phyloP scores from a whole-genome alignment of 768 basidiomycete species.

The Exidia glandulosa region DNA sequence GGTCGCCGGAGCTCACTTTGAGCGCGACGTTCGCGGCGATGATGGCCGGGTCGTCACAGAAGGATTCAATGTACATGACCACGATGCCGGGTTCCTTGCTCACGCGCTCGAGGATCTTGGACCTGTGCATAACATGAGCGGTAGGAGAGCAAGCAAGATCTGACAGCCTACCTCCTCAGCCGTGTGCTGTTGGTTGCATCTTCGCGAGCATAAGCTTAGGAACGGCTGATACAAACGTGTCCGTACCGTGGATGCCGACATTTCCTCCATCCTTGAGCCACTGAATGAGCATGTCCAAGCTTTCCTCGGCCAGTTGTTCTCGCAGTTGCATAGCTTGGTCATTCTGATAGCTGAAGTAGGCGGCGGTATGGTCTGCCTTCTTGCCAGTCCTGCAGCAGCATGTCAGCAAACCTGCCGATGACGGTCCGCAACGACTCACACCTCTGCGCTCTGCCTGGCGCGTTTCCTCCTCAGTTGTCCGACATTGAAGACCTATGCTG shows the following conservation, averaged over 20 bases:
- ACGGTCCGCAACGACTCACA: slow-evolving; percentile 30
- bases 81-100: slow-evolving; percentile 76
- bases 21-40: slow-evolving; percentile 94
- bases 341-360: slow-evolving; percentile 84
- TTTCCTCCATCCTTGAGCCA: slow-evolving; percentile 96
- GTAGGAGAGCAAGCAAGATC: slow-evolving; percentile 1
- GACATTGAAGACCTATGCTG: slow-evolving; percentile 84
- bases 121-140: slow-evolving; percentile 29
- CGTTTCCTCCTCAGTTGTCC: slow-evolving; percentile 85
- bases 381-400: slow-evolving; percentile 49
- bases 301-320: slow-evolving; percentile 80
- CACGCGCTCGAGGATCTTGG: slow-evolving; percentile 75
- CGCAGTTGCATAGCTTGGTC: slow-evolving; percentile 61
- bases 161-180: slow-evolving; percentile 44
- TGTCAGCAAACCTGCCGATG: not conserved
- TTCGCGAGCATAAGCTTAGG: slow-evolving; percentile 23
- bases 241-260: slow-evolving; percentile 89
- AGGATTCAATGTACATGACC: slow-evolving; percentile 88
- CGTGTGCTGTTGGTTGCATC: slow-evolving; percentile 94
- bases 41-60: slow-evolving; percentile 87
- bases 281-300: slow-evolving; percentile 85
- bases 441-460: slow-evolving; percentile 67
- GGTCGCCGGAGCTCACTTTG: slow-evolving; percentile 94
- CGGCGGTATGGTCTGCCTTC: slow-evolving; percentile 83
- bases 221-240: not conserved